Evolutionary conservation across 2,329 filamentous ascomycete species (phyloP).

Genomic region (Arthrobotrys megalospora): DNA sequence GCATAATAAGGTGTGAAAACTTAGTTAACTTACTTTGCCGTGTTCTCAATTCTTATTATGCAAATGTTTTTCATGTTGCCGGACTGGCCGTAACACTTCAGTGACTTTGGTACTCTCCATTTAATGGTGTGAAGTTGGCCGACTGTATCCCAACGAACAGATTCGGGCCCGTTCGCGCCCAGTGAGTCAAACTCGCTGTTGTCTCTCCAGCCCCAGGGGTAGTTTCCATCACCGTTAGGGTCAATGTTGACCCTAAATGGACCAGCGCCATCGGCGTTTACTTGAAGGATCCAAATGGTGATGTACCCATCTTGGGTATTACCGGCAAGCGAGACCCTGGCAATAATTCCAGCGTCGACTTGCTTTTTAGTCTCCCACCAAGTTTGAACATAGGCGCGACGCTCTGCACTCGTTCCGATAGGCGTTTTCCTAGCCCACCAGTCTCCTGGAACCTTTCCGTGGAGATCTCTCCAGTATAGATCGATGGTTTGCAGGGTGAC

Average conservation of each 20-base stretch:
- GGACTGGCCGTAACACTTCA: too few species aligned
- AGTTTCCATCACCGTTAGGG: slow-evolving; percentile 18
- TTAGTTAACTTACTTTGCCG: background rate
- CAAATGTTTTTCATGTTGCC: background rate
- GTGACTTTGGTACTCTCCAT: too few species aligned
- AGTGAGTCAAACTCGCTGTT: too few species aligned
- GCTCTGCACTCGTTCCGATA: background rate
- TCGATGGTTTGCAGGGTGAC: slow-evolving; percentile 19
- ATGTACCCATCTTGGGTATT: too few species aligned
- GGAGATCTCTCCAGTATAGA: background rate
- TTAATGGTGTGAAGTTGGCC: too few species aligned
- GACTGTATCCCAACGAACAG: too few species aligned
- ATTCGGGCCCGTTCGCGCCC: too few species aligned
- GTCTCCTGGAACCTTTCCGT: background rate
- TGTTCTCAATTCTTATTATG: background rate
- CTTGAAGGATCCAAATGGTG: background rate
- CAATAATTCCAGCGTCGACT: background rate
- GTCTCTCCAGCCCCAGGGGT: background rate
- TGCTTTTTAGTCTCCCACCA: slow-evolving; percentile 22
- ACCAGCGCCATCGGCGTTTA: slow-evolving; percentile 37
- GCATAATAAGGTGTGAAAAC: too few species aligned
- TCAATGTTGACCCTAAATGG: slow-evolving; percentile 38
- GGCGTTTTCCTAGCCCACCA: background rate
- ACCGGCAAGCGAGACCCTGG: background rate
- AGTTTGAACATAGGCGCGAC: slow-evolving; percentile 20